Evolutionary conservation across 2,329 filamentous ascomycete species (phyloP), one percentile per base, ranked within the genome.

Genomic region (Cordyceps militaris): DNA sequence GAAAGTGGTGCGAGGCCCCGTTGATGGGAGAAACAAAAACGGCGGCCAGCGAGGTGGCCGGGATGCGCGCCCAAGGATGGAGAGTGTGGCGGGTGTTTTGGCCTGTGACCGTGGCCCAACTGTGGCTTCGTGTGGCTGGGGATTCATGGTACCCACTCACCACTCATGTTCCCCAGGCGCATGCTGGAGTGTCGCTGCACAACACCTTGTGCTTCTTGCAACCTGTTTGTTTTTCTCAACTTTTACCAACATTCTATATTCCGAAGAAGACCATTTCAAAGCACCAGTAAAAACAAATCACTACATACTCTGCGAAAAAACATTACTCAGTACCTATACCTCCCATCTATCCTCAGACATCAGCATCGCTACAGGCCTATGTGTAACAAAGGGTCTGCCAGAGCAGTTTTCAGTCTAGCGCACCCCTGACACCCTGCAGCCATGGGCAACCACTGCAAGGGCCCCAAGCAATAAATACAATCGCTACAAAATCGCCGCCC

Each of bases 1-100:
- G 38, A 32, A n/a, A 38, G 24, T 53, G 26, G 50, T 55, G 26
- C 6, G 52, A 46, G 42, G 42, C 38, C 19, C 9, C 42, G 52
- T 55, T 28, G 40, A 44, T 46, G 42, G 40, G 28, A 28, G 40
- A 55, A 38, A 19, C 49, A 51, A 46, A 44, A 55, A 55, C 36
- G 52, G 40, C 24, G 47, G 30, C 11, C 26, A 47, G 14, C 28
- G 52, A 36, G 40, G 38, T 21, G 38, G 51, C 38, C 38, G 40
- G 52, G 28, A 55, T 46, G 52, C 52, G 52, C 52, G 30, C 38
- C 36, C 50, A 53, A 36, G 26, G 34, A 42, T 40, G 26, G 24
- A 42, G 36, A 42, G 36, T 52, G 51, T 54, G 52, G 28, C 28
- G 52, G 38, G 23, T 57, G 55, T 57, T 57, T 57, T 57, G 55